Evolutionary conservation across 805 yeast species (phyloP).

Genomic region (Metschnikowia cerradonensis): DNA sequence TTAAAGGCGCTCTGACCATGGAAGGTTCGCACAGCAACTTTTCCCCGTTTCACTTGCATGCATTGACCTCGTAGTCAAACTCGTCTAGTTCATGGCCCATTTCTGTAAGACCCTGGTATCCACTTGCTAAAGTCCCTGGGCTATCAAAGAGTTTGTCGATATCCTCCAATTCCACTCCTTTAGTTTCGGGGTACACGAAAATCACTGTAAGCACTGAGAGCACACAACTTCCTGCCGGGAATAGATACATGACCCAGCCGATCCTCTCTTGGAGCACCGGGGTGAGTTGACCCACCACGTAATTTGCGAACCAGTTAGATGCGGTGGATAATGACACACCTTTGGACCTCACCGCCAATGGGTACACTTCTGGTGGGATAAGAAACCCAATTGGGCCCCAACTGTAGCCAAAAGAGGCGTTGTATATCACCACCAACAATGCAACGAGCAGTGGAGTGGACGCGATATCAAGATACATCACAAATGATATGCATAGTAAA

Average conservation of each 20-base stretch:
- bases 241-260: constrained; percentile 39
- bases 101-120: constrained; percentile 7
- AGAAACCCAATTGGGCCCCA: constrained; percentile 47
- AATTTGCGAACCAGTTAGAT: constrained; percentile 44
- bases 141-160: constrained; percentile 35
- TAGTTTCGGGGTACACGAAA: constrained; percentile 41
- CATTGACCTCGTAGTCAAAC: constrained; percentile 18
- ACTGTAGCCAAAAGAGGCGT: constrained; percentile 42
- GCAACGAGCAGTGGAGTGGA: constrained; percentile 40
- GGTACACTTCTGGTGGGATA: constrained; percentile 43
- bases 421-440: constrained; percentile 37
- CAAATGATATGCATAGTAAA: constrained; percentile 29
- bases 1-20: background rate
- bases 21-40: background rate
- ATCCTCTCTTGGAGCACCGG: constrained; percentile 38
- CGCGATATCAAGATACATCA: constrained; percentile 29
- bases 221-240: constrained; percentile 38
- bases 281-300: constrained; percentile 43
- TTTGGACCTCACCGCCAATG: constrained; percentile 39
- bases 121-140: constrained; percentile 19
- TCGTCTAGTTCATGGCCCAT: constrained; percentile 24
- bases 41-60: background rate
- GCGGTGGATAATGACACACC: constrained; percentile 45
- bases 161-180: constrained; percentile 42
- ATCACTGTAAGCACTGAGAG: constrained; percentile 32